Base-by-base conservation (phyloP, 768 basidiomycete species). In the Psilocybe sp. region DNA sequence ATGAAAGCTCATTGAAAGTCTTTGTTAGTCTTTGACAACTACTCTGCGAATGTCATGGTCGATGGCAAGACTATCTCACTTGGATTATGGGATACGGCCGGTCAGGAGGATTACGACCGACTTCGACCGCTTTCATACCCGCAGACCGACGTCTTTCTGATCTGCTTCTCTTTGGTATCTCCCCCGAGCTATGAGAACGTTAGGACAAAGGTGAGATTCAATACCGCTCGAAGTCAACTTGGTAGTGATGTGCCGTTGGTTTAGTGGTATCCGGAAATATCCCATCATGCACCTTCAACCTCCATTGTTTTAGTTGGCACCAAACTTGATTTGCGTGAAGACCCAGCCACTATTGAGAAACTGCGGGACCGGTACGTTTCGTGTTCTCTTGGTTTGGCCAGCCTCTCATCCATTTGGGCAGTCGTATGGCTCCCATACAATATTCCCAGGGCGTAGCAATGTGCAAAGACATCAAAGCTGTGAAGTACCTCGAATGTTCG, bases 1-100 rank as follows among this genome's bases (percentile, higher is more conserved):
- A 37, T 23, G n/a, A 28, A 52, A 18, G 40, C 23, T 32, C 23
- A 34, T 43, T 20, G 34, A 46, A 50, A 16, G 49, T 50, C 49
- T 51, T 50, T 34, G 20, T n/a, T 65, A 87, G 97, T 99, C 36
- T 99, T 98, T 68, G 97, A 98, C 75, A 98, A 98, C 75, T 98
- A 97, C 66, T 94, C 92, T 48, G 94, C 93, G 52, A 96, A 95
- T 71, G 95, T 99, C 48, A 93, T 98, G 87, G 97, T 99, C 41
- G 97, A 99, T 62, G 92, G 93, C 60, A 95, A 96, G 78, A 97
- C 97, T 46, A 95, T 98, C 64, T 97, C 93, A 53, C 84, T 98
- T 49, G 96, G 96, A 44, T 77, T 99, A 49, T 99, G 97, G 97
- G 97, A 99, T 80, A 99, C 97, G n/a, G 97, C 97, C 33, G 97